Base-by-base conservation (phyloP, 768 basidiomycete genomes). In the Mycena alexandri region DNA sequence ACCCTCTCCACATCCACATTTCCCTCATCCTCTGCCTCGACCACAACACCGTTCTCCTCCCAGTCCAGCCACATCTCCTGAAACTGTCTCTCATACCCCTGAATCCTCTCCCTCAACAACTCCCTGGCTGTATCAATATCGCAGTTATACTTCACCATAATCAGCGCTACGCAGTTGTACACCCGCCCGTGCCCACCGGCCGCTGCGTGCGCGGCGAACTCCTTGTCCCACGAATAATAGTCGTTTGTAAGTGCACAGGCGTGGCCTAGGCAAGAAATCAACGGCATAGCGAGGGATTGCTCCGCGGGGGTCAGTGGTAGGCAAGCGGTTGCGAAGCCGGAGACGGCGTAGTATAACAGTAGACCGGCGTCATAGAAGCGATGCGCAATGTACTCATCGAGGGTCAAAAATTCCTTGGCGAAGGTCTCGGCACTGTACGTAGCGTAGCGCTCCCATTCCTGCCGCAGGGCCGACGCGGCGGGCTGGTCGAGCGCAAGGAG, bases 401-500 rank as follows among this genome's bases (percentile, higher is more conserved):
- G 52, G n/a, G 52, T 53, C 52, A 21, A 36, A 38, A 36, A 53
- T 36, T 53, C 52, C 52, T 38, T 36, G 34, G 33, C 22, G 52
- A 38, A 53, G 13, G 52, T 11, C 34, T 38, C 33, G n/a, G 52
- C 52, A 12, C 11, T 12, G 52, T 53, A 53, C 52, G 52, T 53
- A 12, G 52, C 52, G 52, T 10, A 53, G 52, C 19, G n/a, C 52
- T 53, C 52, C 52, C 52, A 53, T 36, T 53, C 52, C 10, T 53
- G 34, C 52, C 34, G 52, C 33, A 53, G 52, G 34, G 52, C 52
- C 34, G 34, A 21, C 34, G 52, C 52, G 12, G 25, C 52, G 7
- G 52, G 52, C 52, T 53, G 52, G 52, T 53, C 52, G n/a, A 53
- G 33, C 34, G 52, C 52, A n/a, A 53, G 52, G 52, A 53, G 52